phyloP scores from a whole-genome alignment of 768 basidiomycete genomes.

The Mycena haematopus region DNA sequence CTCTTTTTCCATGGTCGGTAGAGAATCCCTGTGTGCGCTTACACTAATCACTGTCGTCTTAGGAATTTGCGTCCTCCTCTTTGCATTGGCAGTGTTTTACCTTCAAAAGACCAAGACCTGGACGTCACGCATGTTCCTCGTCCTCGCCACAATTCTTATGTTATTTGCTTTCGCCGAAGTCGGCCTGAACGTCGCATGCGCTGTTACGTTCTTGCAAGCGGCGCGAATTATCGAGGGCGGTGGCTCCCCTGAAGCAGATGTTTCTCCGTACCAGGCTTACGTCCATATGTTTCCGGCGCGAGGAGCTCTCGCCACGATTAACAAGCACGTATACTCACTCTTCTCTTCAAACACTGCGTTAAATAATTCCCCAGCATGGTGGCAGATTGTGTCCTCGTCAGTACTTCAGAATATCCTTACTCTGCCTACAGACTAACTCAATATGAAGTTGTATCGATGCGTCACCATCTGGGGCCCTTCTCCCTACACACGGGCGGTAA shows the following conservation, averaged over 20 bases:
- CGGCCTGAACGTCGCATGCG: background rate
- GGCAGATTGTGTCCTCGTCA: background rate
- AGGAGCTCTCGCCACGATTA: background rate
- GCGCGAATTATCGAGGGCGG: background rate
- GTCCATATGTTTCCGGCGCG: background rate
- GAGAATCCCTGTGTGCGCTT: background rate
- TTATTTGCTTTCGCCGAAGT: constrained; percentile 1
- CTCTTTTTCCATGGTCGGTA: background rate
- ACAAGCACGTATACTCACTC: constrained; percentile 1
- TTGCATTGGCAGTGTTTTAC: constrained; percentile 1
- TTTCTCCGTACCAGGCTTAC: background rate
- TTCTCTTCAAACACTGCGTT: background rate
- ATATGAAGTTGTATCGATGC: constrained; percentile 6
- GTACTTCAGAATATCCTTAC: background rate
- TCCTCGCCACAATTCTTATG: background rate
- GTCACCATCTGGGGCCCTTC: constrained; percentile 4
- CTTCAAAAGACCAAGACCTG: constrained; percentile 4
- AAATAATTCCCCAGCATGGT: background rate
- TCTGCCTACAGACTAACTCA: background rate
- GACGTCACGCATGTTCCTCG: background rate
- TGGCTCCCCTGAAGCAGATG: background rate
- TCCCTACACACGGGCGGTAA: background rate
- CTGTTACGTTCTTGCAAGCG: background rate
- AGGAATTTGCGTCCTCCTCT: constrained; percentile 18
- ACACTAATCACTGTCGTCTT: background rate